Base-by-base conservation (phyloP, 129 eudicot species). In the carrot (Daucus carota) region DNA sequence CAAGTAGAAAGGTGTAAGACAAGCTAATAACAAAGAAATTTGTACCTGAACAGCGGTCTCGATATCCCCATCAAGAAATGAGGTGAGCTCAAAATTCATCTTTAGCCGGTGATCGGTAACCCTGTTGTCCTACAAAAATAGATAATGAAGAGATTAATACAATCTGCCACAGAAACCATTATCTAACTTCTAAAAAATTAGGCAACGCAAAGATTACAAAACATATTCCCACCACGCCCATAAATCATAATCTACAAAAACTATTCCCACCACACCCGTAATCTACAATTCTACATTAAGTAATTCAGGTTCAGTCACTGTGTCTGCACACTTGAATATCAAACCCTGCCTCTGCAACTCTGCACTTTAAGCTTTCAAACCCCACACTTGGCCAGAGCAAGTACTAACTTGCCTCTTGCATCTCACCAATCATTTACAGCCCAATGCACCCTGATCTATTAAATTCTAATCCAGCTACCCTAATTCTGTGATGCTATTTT, bases 61-160 rank as follows among this genome's bases (percentile, higher is more conserved):
- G 28, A 95, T 88, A 75, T 89, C 88, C 73, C 99, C 99, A 42
- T 89, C 90, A 33, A 95, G 96, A 92, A 95, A 95, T 18, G 94
- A 86, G 47, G 88, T 88, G 62, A 95, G 97, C 83, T 86, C 96
- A 62, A 95, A 95, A 85, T 95, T 95, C 97, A 95, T 88, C 82
- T 95, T 95, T 73, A 95, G 73, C 75, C 99, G 81, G 82, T 95
- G 99, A 85, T 95, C 99, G 24, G 99, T 95, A 67, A 95, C 99
- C 80, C 99, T 80, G 78, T 90, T 94, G 83, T 94, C 98, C 98
- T 94, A 88, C 3, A 48, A 57, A 82, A 57, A 31, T 75, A 8
- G 72, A 54, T 33, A 75, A 48, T 17, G n/a, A 29, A 57, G 44
- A 47, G 40, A 67, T 63, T 46, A 63, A 63, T 57, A 57, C 62